Conservation (phyloP, 768 basidiomycete genomes). For the Hemileccinum rubropunctum region DNA sequence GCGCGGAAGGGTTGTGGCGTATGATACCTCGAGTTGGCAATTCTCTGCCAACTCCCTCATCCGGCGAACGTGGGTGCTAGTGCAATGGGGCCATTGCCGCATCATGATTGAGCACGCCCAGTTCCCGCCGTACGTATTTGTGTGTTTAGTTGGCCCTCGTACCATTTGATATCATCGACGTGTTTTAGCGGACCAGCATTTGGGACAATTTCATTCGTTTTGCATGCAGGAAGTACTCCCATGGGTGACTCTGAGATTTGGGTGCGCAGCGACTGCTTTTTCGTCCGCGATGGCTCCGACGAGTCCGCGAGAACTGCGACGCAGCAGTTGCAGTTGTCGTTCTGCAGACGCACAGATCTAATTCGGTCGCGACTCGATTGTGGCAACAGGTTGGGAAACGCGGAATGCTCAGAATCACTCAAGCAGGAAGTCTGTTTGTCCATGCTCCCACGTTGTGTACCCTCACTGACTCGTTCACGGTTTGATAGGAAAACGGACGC, state of each 20-base stretch:
- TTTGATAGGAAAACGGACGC: too few species aligned
- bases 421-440: neutral
- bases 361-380: too few species aligned
- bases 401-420: neutral
- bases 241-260: too few species aligned
- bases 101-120: constrained; percentile 3
- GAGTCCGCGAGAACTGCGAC: constrained; percentile 4
- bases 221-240: neutral
- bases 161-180: constrained; percentile 17
- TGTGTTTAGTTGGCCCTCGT: constrained; percentile 10
- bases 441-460: neutral
- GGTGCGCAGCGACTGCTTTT: too few species aligned
- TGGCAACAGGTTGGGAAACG: neutral
- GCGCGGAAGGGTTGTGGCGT: neutral
- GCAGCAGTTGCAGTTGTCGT: neutral
- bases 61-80: constrained; percentile 5
- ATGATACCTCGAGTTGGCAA: constrained; percentile 1
- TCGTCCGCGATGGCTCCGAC: constrained; percentile 2
- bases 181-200: constrained; percentile 13
- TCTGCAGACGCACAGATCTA: too few species aligned
- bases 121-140: neutral
- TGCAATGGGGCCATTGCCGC: neutral
- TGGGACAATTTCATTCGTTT: constrained; percentile 16
- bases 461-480: too few species aligned
- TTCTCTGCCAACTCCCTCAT: neutral